Conservation (phyloP, 331 rosid species). For the Rosa hybrid region DNA sequence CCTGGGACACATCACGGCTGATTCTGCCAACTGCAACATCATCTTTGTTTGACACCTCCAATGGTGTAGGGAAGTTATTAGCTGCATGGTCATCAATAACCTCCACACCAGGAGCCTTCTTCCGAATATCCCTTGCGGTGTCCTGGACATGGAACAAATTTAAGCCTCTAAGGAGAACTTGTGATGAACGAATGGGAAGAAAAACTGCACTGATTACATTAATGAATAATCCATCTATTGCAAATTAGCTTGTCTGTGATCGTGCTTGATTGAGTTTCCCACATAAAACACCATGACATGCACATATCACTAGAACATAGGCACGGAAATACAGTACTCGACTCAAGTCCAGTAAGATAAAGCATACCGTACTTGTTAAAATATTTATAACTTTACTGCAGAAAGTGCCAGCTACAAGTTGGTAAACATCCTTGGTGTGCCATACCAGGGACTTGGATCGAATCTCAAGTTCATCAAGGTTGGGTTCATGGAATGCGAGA, state of each 20-base stretch:
- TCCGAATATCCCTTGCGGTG: conserved; percentile 76
- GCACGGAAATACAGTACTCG: background rate
- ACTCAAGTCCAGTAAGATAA: background rate
- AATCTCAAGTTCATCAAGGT: background rate
- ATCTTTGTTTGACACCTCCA: conserved; percentile 92
- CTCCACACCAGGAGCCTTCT: conserved; percentile 81
- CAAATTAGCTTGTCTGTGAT: background rate
- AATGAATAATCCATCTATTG: background rate
- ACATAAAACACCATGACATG: background rate
- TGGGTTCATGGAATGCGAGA: background rate
- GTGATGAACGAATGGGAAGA: background rate
- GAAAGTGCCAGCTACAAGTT: background rate
- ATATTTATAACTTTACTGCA: background rate
- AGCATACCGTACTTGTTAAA: background rate
- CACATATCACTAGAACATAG: background rate
- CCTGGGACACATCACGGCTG: conserved; percentile 84
- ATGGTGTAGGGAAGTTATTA: conserved; percentile 88
- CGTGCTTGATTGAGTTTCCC: background rate
- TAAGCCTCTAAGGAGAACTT: background rate
- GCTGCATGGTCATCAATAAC: conserved; percentile 78
- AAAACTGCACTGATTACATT: background rate
- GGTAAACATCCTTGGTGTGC: background rate
- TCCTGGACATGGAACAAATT: conserved; percentile 47
- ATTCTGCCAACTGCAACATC: conserved; percentile 94
- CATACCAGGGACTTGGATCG: background rate